Conservation (phyloP, 2,329 filamentous ascomycete genomes). For the Purpureocillium lavendulum region DNA sequence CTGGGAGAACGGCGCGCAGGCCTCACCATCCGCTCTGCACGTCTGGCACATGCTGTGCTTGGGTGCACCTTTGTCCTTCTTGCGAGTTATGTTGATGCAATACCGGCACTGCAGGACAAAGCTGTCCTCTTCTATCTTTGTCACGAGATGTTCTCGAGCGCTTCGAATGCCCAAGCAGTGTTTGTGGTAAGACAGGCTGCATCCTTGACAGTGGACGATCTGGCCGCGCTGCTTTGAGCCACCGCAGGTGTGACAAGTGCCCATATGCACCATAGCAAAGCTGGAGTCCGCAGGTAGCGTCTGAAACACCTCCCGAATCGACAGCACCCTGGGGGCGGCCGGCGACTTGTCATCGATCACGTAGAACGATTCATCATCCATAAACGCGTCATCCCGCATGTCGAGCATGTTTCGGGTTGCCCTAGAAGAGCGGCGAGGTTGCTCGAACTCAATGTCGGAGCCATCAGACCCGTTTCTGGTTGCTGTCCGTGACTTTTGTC, state of each 20-base stretch:
- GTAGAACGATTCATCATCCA: constrained; percentile 52
- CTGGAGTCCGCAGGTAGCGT: constrained; percentile 48
- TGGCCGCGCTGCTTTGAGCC: constrained; percentile 43
- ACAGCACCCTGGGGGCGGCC: constrained; percentile 45
- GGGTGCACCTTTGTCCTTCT: constrained; percentile 63
- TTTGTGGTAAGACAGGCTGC: constrained; percentile 76
- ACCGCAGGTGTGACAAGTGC: constrained; percentile 63
- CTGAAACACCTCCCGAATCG: constrained; percentile 68
- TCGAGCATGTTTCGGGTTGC: constrained; percentile 32
- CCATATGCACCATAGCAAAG: constrained; percentile 64
- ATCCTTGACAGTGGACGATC: constrained; percentile 86
- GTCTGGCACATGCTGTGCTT: constrained; percentile 62
- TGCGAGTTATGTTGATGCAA: constrained; percentile 62
- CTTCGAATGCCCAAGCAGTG: constrained; percentile 68
- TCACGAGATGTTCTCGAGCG: constrained; percentile 76
- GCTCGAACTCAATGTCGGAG: constrained; percentile 46
- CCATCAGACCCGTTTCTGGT: constrained; percentile 15
- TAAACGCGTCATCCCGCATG: constrained; percentile 43
- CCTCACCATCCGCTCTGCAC: constrained; percentile 56
- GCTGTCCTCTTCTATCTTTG: constrained; percentile 66
- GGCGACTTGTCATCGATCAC: constrained; percentile 35
- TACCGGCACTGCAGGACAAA: constrained; percentile 88
- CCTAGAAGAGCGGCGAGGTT: constrained; percentile 39
- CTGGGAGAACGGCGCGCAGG: constrained; percentile 68
- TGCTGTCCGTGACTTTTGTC: no score